Evolutionary conservation across 129 eudicot species (phyloP).

Genomic region (Flaveria ramosissima): DNA sequence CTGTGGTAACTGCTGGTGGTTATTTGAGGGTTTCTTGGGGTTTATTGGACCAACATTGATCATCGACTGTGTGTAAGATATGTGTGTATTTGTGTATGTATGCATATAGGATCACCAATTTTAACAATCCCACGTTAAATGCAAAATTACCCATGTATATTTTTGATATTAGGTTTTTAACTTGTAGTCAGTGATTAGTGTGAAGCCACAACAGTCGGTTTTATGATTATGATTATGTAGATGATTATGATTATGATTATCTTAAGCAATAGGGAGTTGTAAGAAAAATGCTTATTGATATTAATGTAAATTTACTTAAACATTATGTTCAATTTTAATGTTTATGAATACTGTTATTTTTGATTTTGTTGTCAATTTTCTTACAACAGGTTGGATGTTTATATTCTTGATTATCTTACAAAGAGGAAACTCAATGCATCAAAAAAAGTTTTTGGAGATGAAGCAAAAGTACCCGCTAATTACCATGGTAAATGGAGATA

Average conservation of each 20-base stretch:
- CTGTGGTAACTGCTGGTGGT: not conserved
- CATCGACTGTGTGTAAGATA: conserved; percentile 7
- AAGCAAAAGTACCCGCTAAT: conserved; percentile 58
- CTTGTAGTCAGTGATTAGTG: not conserved
- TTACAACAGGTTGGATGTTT: conserved; percentile 60
- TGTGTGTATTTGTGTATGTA: not conserved
- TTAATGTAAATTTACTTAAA: not conserved
- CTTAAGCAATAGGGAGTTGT: not conserved
- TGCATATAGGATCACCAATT: not conserved
- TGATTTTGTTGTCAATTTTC: not conserved
- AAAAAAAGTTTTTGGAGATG: conserved; percentile 54
- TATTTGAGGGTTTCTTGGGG: conserved; percentile 25
- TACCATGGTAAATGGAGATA: conserved; percentile 41
- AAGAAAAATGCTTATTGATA: conserved; percentile 5
- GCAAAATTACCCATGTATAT: not conserved
- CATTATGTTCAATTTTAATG: not conserved
- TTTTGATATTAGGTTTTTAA: not conserved
- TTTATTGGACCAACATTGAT: conserved; percentile 19
- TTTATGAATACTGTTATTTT: not conserved
- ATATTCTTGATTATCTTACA: conserved; percentile 65
- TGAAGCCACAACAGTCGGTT: not conserved
- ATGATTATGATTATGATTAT: not conserved
- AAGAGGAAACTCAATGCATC: conserved; percentile 52
- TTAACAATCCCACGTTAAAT: not conserved
- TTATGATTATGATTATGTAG: not conserved